Conservation (phyloP, 345 rosid genomes). For the Brassica nigra region DNA sequence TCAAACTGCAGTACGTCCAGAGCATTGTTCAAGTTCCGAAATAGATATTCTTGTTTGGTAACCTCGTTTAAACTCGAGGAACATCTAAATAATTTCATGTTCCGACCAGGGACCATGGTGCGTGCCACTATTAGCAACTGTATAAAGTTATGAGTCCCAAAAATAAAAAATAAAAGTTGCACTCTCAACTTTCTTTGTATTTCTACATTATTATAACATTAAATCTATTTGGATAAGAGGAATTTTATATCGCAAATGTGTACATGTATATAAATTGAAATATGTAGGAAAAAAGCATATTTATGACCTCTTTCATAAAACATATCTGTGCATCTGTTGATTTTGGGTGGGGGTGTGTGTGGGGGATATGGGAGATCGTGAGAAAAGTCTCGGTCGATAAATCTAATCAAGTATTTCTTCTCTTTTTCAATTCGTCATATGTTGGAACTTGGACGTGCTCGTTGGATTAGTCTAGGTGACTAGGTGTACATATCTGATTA, state of each 20-base stretch:
- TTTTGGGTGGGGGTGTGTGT: neutral
- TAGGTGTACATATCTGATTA: neutral
- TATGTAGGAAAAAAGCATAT: neutral
- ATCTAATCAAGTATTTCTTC: neutral
- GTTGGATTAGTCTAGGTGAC: neutral
- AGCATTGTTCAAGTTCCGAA: constrained; percentile 25
- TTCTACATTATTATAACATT: neutral
- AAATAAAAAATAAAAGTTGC: neutral
- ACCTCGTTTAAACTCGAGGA: neutral
- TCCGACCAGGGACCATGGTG: constrained; percentile 12
- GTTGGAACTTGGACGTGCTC: neutral
- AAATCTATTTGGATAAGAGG: neutral
- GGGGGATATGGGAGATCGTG: neutral
- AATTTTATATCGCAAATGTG: neutral
- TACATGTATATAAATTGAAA: neutral
- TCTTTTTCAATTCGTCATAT: neutral
- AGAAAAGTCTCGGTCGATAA: neutral
- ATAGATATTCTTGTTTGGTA: constrained; percentile 30
- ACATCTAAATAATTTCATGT: neutral
- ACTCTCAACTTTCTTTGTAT: neutral
- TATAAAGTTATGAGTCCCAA: neutral
- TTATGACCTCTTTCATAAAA: no score
- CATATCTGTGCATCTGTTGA: neutral
- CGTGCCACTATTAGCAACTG: constrained; percentile 23
- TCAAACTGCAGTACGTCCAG: neutral